Evolutionary conservation across 306 rosid genomes (phyloP).

Genomic region (Acacia crassicarpa): DNA sequence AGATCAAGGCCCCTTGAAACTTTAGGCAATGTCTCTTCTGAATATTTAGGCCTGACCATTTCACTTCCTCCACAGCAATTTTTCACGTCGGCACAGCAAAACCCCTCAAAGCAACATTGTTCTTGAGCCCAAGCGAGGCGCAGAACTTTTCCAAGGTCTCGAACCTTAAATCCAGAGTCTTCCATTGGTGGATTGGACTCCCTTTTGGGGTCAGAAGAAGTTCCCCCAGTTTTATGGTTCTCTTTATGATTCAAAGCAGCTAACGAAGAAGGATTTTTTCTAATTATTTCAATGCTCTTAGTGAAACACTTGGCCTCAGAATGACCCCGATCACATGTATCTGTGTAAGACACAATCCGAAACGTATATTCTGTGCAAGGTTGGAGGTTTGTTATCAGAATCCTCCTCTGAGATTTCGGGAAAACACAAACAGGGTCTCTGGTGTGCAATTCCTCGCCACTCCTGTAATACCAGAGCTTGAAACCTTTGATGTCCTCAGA

Average conservation of each 20-base stretch:
- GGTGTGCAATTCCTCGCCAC: slow-evolving; percentile 61
- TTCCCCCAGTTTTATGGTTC: slow-evolving; percentile 43
- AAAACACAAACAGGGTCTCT: slow-evolving; percentile 87
- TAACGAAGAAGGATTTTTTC: slow-evolving; percentile 46
- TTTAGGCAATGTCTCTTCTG: slow-evolving; percentile 56
- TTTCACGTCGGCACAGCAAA: slow-evolving; percentile 65
- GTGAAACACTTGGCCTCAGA: slow-evolving; percentile 98
- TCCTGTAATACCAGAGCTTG: slow-evolving; percentile 94
- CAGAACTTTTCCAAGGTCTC: slow-evolving; percentile 83
- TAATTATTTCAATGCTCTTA: slow-evolving; percentile 80
- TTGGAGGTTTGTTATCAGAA: slow-evolving; percentile 78
- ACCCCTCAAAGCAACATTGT: slow-evolving; percentile 70
- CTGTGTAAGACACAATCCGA: slow-evolving; percentile 75
- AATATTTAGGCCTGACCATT: slow-evolving; percentile 55
- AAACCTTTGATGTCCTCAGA: slow-evolving; percentile 70
- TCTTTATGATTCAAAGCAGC: slow-evolving; percentile 47
- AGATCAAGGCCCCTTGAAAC: slow-evolving; percentile 82
- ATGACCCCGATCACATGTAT: slow-evolving; percentile 86
- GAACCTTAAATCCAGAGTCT: slow-evolving; percentile 82
- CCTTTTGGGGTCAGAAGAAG: slow-evolving; percentile 52
- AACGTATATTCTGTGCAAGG: slow-evolving; percentile 94
- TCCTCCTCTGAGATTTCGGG: slow-evolving; percentile 85
- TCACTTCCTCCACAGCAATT: slow-evolving; percentile 71
- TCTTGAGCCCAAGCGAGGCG: slow-evolving; percentile 86
- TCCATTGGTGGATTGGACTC: slow-evolving; percentile 51